A percentile compares a stretch with the other conserved stretches of the same genome.
phyloP scores from a whole-genome alignment of 2,329 filamentous ascomycete species.

The Akanthomyces muscarius region DNA sequence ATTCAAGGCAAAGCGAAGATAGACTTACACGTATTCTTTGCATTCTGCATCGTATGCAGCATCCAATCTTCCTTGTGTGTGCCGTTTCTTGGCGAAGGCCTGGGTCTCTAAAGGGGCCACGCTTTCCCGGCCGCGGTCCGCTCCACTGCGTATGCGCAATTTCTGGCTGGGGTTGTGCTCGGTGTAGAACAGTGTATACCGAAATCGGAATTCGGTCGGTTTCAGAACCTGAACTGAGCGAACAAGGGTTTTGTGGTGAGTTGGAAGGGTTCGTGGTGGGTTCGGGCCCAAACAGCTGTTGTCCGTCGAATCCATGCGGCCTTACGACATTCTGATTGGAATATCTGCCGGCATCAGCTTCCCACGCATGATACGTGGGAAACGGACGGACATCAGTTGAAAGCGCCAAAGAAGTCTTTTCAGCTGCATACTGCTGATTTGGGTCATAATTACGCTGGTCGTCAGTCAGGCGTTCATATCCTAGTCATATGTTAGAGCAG shows the following conservation, averaged over 20 bases:
- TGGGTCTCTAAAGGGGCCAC: conserved; percentile 54
- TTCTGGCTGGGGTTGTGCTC: neutral
- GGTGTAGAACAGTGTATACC: neutral
- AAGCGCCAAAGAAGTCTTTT: conserved; percentile 7
- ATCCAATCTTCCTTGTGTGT: conserved; percentile 53
- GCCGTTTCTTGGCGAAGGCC: conserved; percentile 51
- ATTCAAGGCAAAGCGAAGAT: neutral
- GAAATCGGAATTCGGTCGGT: conserved; percentile 1
- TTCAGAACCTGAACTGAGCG: neutral
- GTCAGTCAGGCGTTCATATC: conserved; percentile 9
- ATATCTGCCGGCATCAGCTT: conserved; percentile 6
- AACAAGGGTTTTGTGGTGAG: neutral
- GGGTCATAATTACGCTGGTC: neutral
- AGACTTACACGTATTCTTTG: conserved; percentile 52
- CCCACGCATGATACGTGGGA: neutral
- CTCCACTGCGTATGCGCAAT: neutral
- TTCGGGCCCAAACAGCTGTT: neutral
- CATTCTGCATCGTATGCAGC: conserved; percentile 58
- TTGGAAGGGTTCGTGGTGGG: neutral
- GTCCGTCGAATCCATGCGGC: neutral
- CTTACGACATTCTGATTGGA: conserved; percentile 2
- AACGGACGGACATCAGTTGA: conserved; percentile 1
- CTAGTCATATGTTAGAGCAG: neutral
- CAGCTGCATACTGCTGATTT: conserved; percentile 13
- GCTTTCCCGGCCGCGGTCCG: conserved; percentile 27